A percentile compares a stretch with the other conserved stretches of the same genome.
phyloP scores from a whole-genome alignment of 768 basidiomycete genomes.

The Mycena metata region DNA sequence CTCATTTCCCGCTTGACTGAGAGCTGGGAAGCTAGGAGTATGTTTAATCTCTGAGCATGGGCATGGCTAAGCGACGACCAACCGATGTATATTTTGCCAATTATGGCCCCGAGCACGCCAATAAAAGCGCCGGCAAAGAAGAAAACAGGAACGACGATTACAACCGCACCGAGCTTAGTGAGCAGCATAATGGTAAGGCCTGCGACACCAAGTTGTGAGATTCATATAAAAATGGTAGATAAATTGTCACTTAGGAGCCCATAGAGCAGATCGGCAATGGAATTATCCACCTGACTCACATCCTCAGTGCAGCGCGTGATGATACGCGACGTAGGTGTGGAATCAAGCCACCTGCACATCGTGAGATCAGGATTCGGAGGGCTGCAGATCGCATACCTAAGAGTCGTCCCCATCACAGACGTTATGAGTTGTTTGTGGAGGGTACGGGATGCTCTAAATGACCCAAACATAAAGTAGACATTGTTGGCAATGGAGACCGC shows the following conservation, averaged over 20 bases:
- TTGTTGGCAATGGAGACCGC: conserved; percentile 50
- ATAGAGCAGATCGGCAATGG: conserved; percentile 46
- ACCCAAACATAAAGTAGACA: conserved; percentile 60
- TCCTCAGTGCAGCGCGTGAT: conserved; percentile 80
- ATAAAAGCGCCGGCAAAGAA: too few relatives aligned
- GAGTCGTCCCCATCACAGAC: conserved; percentile 69
- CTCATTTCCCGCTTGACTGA: conserved; percentile 64
- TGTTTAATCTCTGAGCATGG: too few relatives aligned
- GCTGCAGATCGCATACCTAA: background rate
- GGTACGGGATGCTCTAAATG: conserved; percentile 64
- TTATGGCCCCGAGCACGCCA: too few relatives aligned
- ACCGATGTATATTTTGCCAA: too few relatives aligned
- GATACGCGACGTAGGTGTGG: conserved; percentile 65
- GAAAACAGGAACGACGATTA: conserved; percentile 56
- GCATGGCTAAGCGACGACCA: too few relatives aligned
- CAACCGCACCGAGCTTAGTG: conserved; percentile 58
- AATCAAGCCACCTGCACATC: conserved; percentile 60
- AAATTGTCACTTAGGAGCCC: conserved; percentile 44
- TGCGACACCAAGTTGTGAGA: conserved; percentile 42
- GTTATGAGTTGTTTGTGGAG: conserved; percentile 68
- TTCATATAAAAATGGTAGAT: conserved; percentile 45
- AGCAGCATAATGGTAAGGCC: conserved; percentile 50
- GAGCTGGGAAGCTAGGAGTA: conserved; percentile 53
- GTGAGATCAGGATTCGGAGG: too few relatives aligned
- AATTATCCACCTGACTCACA: conserved; percentile 69